phyloP scores from a whole-genome alignment of 352 stramenopile genomes.

The Phytophthora ramorum region DNA sequence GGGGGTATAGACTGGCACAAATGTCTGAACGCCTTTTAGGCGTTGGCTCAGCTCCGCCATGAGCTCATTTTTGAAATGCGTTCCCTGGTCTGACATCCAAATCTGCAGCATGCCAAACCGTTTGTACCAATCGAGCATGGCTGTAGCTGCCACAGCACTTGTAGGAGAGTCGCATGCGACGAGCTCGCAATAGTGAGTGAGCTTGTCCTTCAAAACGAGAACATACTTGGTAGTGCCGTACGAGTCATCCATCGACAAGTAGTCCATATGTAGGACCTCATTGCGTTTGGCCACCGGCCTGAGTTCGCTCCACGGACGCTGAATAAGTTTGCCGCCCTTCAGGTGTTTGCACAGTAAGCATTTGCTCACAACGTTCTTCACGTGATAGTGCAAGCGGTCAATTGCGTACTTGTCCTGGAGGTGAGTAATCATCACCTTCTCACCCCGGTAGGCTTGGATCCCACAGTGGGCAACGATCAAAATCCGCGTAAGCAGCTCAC shows the following conservation, averaged over 20 bases:
- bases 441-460: background rate
- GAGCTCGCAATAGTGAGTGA: background rate
- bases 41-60: constrained; percentile 23
- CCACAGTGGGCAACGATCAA: constrained; percentile 18
- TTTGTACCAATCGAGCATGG: constrained; percentile 27
- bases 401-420: constrained; percentile 5
- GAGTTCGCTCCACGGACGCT: constrained; percentile 6
- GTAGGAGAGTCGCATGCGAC: constrained; percentile 21
- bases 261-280: no score
- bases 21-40: constrained; percentile 5
- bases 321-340: constrained; percentile 22
- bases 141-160: background rate
- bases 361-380: constrained; percentile 3
- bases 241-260: constrained; percentile 8
- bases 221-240: constrained; percentile 8
- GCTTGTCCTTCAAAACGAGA: background rate
- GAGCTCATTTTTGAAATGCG: constrained; percentile 25
- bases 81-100: constrained; percentile 17
- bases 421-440: background rate
- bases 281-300: background rate
- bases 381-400: background rate
- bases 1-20: constrained; percentile 17
- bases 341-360: constrained; percentile 26
- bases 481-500: constrained; percentile 1
- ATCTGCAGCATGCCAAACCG: constrained; percentile 12